Evolutionary conservation across 1,284 basidiomycete genomes (phyloP), one percentile per base, ranked within the genome.

Genomic region (Cystobasidiaceae sp.): DNA sequence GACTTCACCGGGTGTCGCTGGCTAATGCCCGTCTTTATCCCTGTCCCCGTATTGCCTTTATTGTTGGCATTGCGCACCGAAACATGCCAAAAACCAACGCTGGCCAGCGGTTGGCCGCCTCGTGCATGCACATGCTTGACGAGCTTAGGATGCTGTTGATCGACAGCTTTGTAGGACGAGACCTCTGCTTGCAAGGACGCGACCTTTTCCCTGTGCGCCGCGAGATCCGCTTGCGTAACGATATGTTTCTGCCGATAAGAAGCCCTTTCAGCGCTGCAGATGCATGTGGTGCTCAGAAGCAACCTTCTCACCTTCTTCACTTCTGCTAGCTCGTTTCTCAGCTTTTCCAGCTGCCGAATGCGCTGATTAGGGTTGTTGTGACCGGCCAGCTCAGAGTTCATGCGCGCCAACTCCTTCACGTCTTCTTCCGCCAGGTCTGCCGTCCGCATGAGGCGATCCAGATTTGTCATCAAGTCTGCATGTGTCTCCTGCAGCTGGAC

Each of bases 391-490:
- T 55, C 28, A 2, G 66, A 59, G 37, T 67, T 67, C 45, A 67
- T 51, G 15, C 51, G 32, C 0, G 66, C 60, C 19, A 67, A 43
- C 28, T 61, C 28, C 19, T 50, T 46, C 5, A 51, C 66, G 48
- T 67, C 66, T 15, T 55, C 58, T 32, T 67, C 58, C 3, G 66
- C 66, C 32, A 67, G 34, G 30, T 62, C 51, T 17, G 60, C 48
- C 9, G 60, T 62, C 21, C 60, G 33, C 60, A 54, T 52, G 9
- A 62, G 27, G 7, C 60, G 43, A 32, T 62, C 60, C 19, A 62
- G 28, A 13, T 48, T 34, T 23, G 34, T 62, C 17, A 52, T 15
- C 13, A 62, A 41, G 28, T 62, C 60, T 3, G 43, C 60, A 28
- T 62, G 60, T 23, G 60, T 62, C 27, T 62, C 60, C 37, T 62